Base-by-base conservation (phyloP, 768 basidiomycete species). In the Pulveroboletus frians region DNA sequence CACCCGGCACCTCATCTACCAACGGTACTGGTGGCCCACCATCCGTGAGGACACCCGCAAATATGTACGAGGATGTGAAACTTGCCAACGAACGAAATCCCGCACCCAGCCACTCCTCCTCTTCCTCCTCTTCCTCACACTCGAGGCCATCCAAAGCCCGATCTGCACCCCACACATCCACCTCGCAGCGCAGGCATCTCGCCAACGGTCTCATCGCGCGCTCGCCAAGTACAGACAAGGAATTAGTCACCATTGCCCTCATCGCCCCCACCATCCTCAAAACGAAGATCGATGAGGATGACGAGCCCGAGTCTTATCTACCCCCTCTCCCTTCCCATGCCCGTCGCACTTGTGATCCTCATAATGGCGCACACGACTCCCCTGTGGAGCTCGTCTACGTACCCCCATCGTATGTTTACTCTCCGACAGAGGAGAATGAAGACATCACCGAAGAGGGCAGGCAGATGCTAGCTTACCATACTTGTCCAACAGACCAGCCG, bases 191-290 rank as follows among this genome's bases (percentile, higher is more conserved):
- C 50, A 43, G 32, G 18, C 58, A 61, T 62, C 38, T 76, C 69
- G 18, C 77, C 76, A 53, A 77, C 70, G 15, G 75, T 70, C 27
- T 79, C 80, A 8, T 64, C 64, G 39, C 61, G 65, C 60, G 52
- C 10, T 65, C 65, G 5, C 49, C 35, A 38, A 69, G 67, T 43
- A 45, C 65, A 36, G 71, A 76, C 49, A 66, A 74, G 27, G 82
- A 84, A 35, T 76, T 79, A 26, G 69, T 85, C 54, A 86, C 85
- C 9, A 88, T 87, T 47, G 83, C 83, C 11, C 76, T 81, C 32
- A 85, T 88, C 39, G 81, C 85, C 0, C 85, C 85, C 5, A 94
- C 96, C 5, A 78, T 89, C 39, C 76, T 98, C 55, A 99, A 98
- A 73, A 89, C 89, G 15, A 79, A 74, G 9, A 73, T 76, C 1